Evolutionary conservation across 768 basidiomycete species (phyloP), one percentile per base, ranked within the genome.

Genomic region (Auriscalpium microsporum): DNA sequence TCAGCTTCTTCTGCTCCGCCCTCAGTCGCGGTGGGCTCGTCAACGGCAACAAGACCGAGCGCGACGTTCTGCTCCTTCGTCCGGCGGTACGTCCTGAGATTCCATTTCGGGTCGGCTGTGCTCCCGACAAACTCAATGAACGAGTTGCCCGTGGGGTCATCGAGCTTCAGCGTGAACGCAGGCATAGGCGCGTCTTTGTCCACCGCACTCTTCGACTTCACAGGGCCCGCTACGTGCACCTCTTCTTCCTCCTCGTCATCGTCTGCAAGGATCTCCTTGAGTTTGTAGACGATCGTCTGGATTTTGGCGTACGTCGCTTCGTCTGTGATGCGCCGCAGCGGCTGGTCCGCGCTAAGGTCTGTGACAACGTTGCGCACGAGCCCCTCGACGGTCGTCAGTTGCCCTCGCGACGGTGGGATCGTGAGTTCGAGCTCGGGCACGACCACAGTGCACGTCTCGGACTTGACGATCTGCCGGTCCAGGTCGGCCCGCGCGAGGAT

Each of bases 321-420:
- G 59, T 92, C 84, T 65, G 93, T 85, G 55, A 90, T 80, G 36
- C 82, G 76, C 42, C 96, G 82, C 10, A 97, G 70, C 0, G 92
- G 88, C 64, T 98, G 95, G 57, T 92, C 87, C 56, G 78, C 72
- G 57, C 75, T 76, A 42, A 98, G 79, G 72, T 98, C 95, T 0
- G 84, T 71, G 34, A 89, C 73, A 45, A 93, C 83, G 61, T 95
- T 86, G 28, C 86, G 79, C 35, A 99, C 71, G 59, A 97, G 80
- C 38, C 96, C 95, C 69, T 99, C 96, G 48, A 97, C 80, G 2
- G 93, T 99, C n/a, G 95, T 97, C 11, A 99, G 81, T 65, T 96
- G 93, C 10, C 95, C 95, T 14, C 90, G 82, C 8, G 83, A 81
- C 1, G 89, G 75, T 0, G 96, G 96, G 34, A 99, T 88, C 2